Evolutionary conservation across 2,329 filamentous ascomycete species (phyloP).

Genomic region (Biscogniauxia marginata): DNA sequence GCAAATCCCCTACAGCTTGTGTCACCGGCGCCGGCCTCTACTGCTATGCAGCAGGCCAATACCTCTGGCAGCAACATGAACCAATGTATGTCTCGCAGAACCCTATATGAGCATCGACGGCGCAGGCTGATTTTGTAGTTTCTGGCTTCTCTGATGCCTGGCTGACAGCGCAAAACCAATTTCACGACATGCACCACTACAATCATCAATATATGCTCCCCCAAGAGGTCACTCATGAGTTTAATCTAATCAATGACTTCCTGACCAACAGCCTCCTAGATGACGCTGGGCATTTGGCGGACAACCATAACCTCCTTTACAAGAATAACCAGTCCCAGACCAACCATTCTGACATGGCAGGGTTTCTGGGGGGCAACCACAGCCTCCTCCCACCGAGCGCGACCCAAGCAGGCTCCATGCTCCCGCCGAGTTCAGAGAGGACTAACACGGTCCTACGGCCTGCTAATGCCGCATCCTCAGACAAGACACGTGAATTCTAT

Average conservation of each 20-base stretch:
- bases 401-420: conserved; percentile 44
- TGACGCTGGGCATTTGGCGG: conserved; percentile 69
- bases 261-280: conserved; percentile 88
- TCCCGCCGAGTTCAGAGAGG: conserved; percentile 47
- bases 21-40: conserved; percentile 68
- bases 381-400: conserved; percentile 34
- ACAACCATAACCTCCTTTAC: conserved; percentile 55
- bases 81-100: conserved; percentile 64
- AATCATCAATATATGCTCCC: conserved; percentile 93
- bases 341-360: conserved; percentile 46
- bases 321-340: conserved; percentile 36
- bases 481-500: conserved; percentile 86
- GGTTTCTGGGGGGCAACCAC: conserved; percentile 40
- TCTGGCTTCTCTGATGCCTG: conserved; percentile 80
- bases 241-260: conserved; percentile 95
- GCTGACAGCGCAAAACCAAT: conserved; percentile 76
- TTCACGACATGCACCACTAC: conserved; percentile 91
- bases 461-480: conserved; percentile 59
- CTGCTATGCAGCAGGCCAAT: conserved; percentile 55
- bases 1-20: conserved; percentile 63
- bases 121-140: conserved; percentile 51
- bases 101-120: conserved; percentile 26
- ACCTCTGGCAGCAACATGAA: conserved; percentile 64
- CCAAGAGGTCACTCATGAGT: conserved; percentile 93
- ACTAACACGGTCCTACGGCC: conserved; percentile 60